Conservation (phyloP, 192 early-diverging fungal species). For the Phlyctochytrium planicorne region DNA sequence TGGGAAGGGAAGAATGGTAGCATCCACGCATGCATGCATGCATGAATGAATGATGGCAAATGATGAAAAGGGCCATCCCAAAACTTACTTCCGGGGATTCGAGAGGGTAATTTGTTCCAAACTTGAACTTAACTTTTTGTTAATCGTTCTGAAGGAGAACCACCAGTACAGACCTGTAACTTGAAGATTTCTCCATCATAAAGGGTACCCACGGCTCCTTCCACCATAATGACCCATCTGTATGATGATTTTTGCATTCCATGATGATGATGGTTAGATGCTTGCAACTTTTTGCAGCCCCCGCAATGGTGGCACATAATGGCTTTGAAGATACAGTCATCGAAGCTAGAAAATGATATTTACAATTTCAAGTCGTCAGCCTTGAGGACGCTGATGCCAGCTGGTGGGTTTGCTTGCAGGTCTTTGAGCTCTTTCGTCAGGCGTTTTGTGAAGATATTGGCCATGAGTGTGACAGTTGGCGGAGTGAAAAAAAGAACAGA, state of each 20-base stretch:
- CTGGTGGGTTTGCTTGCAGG: constrained; percentile 42
- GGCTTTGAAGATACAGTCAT: background rate
- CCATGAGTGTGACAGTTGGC: too few species aligned
- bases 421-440: constrained; percentile 50
- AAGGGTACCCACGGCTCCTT: constrained; percentile 42
- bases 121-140: too few species aligned
- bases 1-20: too few species aligned
- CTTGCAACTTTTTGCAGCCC: background rate
- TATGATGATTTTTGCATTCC: too few species aligned
- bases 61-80: background rate
- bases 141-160: too few species aligned
- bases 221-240: constrained; percentile 40
- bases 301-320: too few species aligned
- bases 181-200: constrained; percentile 43
- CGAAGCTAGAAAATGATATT: background rate
- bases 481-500: too few species aligned
- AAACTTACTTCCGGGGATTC: constrained; percentile 44
- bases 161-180: constrained; percentile 45
- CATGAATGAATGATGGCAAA: too few species aligned
- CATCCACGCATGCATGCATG: too few species aligned
- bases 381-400: constrained; percentile 31
- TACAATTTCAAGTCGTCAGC: constrained; percentile 35
- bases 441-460: constrained; percentile 47
- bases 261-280: too few species aligned
- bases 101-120: constrained; percentile 45